Conservation (phyloP, 2,329 filamentous ascomycete species). For the Monosporascus ibericus region DNA sequence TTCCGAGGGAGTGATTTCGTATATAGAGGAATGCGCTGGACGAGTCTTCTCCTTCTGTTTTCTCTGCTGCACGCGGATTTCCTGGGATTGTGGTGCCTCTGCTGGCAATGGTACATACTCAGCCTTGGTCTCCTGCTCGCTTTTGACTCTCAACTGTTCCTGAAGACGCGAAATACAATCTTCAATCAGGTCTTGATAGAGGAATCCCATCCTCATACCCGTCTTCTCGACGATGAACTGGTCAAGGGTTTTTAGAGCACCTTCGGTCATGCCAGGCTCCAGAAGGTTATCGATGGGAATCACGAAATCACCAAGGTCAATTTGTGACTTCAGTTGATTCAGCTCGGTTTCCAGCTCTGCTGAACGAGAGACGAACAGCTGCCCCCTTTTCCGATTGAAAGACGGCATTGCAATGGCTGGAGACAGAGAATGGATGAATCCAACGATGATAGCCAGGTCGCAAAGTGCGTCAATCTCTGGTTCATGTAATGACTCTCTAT, state of each 20-base stretch:
- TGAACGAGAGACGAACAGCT: constrained; percentile 27
- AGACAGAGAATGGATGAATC: constrained; percentile 34
- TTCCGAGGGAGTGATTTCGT: constrained; percentile 19
- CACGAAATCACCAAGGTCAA: constrained; percentile 34
- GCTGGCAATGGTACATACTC: constrained; percentile 14
- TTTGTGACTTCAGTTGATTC: constrained; percentile 27
- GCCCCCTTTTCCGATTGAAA: constrained; percentile 32
- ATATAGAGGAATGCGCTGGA: constrained; percentile 27
- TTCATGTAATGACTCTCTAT: constrained; percentile 28
- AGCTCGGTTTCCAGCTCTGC: constrained; percentile 32
- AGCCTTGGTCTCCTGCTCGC: constrained; percentile 2
- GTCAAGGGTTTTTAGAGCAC: constrained; percentile 30
- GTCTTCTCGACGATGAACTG: constrained; percentile 30
- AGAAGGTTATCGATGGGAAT: constrained; percentile 36
- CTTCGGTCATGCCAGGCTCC: constrained; percentile 31
- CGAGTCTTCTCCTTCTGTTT: constrained; percentile 40
- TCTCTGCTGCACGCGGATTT: constrained; percentile 26
- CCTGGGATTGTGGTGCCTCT: constrained; percentile 10
- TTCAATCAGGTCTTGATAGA: constrained; percentile 38
- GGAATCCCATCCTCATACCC: constrained; percentile 33
- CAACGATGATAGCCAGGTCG: constrained; percentile 31
- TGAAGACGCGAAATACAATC: constrained; percentile 30
- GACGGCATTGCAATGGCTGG: constrained; percentile 29
- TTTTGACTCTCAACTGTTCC: constrained; percentile 16
- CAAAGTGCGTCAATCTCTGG: constrained; percentile 28